These are phyloP conservation scores for Macrolepiota albuminosa DNA, from an alignment of 768 basidiomycete species.

Conservation along the genomic window DNA sequence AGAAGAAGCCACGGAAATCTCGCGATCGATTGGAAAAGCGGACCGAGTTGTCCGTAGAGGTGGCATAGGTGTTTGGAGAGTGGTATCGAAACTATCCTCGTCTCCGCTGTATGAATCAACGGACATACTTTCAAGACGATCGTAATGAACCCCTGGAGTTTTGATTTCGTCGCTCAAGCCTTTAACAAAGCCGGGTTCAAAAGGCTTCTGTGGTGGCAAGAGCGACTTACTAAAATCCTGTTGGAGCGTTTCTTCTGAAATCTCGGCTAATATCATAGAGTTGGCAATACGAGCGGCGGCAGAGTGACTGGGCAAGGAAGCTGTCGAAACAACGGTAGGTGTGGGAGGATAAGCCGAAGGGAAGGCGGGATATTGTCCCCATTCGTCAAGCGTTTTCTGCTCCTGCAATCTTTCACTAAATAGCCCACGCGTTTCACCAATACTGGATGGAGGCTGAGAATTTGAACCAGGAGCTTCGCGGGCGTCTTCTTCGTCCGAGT, in stretches of 20 bases:
- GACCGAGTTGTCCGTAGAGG: conserved; percentile 7
- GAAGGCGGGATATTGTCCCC: conserved; percentile 69
- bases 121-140: conserved; percentile 20
- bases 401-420: conserved; percentile 7
- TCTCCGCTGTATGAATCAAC: conserved; percentile 27
- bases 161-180: conserved; percentile 54
- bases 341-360: conserved; percentile 77
- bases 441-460: background rate
- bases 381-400: conserved; percentile 49
- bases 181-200: conserved; percentile 53
- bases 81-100: conserved; percentile 59
- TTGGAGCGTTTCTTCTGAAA: conserved; percentile 34
- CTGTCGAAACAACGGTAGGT: conserved; percentile 38
- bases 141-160: conserved; percentile 35
- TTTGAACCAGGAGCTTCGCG: conserved; percentile 8
- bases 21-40: conserved; percentile 9
- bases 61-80: conserved; percentile 57
- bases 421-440: background rate
- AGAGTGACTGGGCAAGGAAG: conserved; percentile 20
- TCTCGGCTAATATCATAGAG: conserved; percentile 24
- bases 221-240: conserved; percentile 73
- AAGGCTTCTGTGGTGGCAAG: conserved; percentile 57
- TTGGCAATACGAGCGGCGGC: background rate
- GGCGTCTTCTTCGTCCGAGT: conserved; percentile 29
- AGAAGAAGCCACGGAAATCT: conserved; percentile 14